A percentile compares a stretch with the other conserved stretches of the same genome.
Conservation (phyloP, 108 stramenopile species). For the Tribonema minus region DNA sequence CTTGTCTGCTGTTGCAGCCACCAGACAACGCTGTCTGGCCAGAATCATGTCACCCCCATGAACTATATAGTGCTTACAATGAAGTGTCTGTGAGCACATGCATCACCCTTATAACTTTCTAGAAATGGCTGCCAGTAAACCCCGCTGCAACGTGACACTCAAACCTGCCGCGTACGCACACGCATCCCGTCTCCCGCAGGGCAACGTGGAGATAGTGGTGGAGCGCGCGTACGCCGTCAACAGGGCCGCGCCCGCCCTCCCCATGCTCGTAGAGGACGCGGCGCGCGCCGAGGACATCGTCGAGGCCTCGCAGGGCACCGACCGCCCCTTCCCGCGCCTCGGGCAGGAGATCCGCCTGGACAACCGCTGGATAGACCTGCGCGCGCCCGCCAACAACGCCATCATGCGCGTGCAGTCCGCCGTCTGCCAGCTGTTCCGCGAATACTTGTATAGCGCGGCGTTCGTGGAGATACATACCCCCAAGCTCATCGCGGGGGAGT, state of each 20-base stretch:
- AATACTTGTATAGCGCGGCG: slow-evolving; percentile 78
- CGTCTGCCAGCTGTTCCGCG: slow-evolving; percentile 72
- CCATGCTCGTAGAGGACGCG: slow-evolving; percentile 92
- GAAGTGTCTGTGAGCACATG: no score
- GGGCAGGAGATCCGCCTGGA: slow-evolving; percentile 80
- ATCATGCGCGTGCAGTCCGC: slow-evolving; percentile 85
- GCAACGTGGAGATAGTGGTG: slow-evolving; percentile 75
- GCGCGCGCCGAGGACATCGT: slow-evolving; percentile 80
- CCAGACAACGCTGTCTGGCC: no score
- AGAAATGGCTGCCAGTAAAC: no score
- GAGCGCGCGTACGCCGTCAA: slow-evolving; percentile 75
- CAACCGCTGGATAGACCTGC: slow-evolving; percentile 84
- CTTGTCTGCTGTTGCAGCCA: no score
- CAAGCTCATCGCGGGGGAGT: slow-evolving; percentile 89
- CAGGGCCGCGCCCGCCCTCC: slow-evolving; percentile 73
- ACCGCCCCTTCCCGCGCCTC: slow-evolving; percentile 84
- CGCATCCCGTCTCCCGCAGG: no score
- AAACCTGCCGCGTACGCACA: no score
- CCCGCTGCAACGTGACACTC: no score
- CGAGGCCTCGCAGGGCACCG: slow-evolving; percentile 75
- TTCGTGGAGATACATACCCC: slow-evolving; percentile 93
- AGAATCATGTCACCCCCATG: no score
- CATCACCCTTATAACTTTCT: no score
- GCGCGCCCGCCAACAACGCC: slow-evolving; percentile 91
- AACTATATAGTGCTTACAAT: no score